phyloP scores from a whole-genome alignment of 176 grass and related monocot species.

The Oryza brachyantha region DNA sequence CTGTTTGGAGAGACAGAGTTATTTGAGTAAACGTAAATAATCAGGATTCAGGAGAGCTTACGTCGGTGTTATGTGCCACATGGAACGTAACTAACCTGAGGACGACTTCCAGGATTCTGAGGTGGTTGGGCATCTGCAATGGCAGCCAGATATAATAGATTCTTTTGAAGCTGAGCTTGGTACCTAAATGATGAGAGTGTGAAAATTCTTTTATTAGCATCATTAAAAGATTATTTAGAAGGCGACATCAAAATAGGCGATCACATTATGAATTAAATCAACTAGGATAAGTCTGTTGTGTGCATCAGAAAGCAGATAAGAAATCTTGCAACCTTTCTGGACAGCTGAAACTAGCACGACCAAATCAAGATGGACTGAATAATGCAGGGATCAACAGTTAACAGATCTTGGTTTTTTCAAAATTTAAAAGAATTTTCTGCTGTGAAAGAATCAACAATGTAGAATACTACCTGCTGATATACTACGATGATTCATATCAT shows the following conservation, averaged over 20 bases:
- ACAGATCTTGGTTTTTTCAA: conserved; percentile 7
- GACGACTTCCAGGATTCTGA: conserved; percentile 61
- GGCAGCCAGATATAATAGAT: conserved; percentile 89
- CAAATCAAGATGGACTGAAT: conserved; percentile 2
- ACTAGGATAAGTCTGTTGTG: neutral
- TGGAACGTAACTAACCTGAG: conserved; percentile 55
- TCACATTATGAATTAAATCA: neutral
- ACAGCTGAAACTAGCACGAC: conserved; percentile 7
- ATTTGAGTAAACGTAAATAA: neutral
- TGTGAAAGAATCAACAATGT: neutral
- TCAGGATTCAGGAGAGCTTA: neutral
- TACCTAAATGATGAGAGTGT: conserved; percentile 57
- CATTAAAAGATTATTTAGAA: neutral
- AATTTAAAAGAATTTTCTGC: neutral
- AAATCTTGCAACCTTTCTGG: neutral
- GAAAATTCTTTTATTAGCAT: conserved; percentile 14
- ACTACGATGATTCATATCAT: neutral
- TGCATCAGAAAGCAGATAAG: conserved; percentile 1
- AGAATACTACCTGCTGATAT: neutral
- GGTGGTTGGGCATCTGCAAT: conserved; percentile 91
- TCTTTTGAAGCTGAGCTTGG: conserved; percentile 98
- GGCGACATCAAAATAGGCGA: neutral
- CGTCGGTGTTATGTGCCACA: neutral
- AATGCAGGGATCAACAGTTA: neutral
- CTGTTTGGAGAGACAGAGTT: conserved; percentile 26